These are phyloP conservation scores for Paraurostyla sp. DNA, from an alignment of 73 alveolate genomes.

Conservation along the genomic window DNA sequence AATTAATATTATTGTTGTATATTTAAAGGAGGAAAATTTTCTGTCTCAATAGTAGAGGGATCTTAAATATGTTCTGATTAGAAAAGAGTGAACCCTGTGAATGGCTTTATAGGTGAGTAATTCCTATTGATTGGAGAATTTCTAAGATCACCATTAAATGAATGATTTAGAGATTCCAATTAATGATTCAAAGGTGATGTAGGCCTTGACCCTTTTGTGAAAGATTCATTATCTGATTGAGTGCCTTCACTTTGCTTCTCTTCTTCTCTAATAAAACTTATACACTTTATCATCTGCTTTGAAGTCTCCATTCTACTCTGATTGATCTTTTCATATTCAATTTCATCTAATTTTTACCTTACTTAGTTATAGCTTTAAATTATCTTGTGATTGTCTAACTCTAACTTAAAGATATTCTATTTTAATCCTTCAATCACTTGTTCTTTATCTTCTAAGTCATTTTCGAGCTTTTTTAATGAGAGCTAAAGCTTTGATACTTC, in stretches of 20 bases:
- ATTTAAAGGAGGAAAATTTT: not conserved
- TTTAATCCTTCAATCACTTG: no score
- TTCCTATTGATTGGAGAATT: not conserved
- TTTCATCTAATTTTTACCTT: no score
- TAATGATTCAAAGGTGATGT: not conserved
- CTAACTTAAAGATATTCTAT: no score
- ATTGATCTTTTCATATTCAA: no score
- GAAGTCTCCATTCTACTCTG: no score
- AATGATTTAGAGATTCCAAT: not conserved
- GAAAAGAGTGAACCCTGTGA: not conserved
- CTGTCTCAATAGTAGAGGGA: not conserved
- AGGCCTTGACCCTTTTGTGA: not conserved
- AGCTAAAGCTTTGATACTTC: no score
- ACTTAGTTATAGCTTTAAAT: no score
- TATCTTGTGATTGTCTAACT: no score
- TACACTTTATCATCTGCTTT: no score
- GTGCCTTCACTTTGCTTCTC: not conserved
- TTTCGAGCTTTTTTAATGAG: no score
- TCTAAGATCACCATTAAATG: not conserved
- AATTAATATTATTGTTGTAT: not conserved
- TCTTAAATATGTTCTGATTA: no score
- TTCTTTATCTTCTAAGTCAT: no score
- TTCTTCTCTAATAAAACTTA: not conserved
- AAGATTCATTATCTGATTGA: not conserved
- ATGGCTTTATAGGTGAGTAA: not conserved